Base-by-base conservation (phyloP, 495 filamentous ascomycete species). In the Articulospora tetracladia region DNA sequence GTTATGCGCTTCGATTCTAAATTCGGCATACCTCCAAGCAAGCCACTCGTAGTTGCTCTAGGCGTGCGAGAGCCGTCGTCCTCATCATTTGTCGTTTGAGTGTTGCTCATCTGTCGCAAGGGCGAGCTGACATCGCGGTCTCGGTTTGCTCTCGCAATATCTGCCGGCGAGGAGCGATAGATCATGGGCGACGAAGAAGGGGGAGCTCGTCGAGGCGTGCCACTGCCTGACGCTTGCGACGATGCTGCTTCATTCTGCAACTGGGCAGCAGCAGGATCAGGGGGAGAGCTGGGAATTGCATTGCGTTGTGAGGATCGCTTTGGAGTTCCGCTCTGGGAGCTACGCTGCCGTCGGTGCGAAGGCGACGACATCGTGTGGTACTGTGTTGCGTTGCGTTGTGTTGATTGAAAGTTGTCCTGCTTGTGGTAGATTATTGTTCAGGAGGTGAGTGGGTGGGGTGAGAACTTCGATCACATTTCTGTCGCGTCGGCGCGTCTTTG, bases 131-230 rank as follows among this genome's bases (percentile, higher is more conserved):
- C 67, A 46, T 72, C 70, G 36, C 58, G 61, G 72, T 77, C 53
- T 74, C 80, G 65, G 77, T 80, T 61, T 13, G 23, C 39, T 41
- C 65, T 51, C 22, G 62, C 61, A 24, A 61, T 57, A 46, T 64
- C 63, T 12, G 75, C 79, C 3, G 92, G 88, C 15, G 91, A 92
- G 1, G 91, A 94, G 58, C 86, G 85, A 71, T 86, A 94, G 70
- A 91, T 89, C 59, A 95, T 80, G 26, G 92, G 92, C 25, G 92
- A 96, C 2, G 91, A 94, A 2, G 86, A 86, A 27, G 78, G 70
- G 0, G 61, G 47, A 46, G 62, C 55, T 30, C 71, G 66, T 73
- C 77, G 59, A 70, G 78, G 41, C 66, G 60, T 64, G 69, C 72
- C 53, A 44, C 39, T 44, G 10, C 39, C 39, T 44, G 39, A 44